A percentile compares a stretch with the other conserved stretches of the same genome.
phyloP scores from a whole-genome alignment of 306 rosid genomes.

The Hylodesmum podocarpum region DNA sequence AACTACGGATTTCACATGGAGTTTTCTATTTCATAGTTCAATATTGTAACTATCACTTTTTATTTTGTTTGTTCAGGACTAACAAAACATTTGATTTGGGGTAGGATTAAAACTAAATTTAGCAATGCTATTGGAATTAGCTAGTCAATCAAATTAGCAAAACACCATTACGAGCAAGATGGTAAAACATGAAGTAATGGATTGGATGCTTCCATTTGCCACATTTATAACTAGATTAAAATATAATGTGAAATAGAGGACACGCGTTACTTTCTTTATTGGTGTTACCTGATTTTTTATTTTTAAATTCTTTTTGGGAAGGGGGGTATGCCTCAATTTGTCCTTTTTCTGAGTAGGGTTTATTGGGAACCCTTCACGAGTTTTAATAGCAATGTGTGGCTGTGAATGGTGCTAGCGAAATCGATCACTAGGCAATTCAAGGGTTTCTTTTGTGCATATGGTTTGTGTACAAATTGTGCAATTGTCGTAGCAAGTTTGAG shows the following conservation, averaged over 20 bases:
- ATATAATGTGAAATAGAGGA: neutral
- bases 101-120: neutral
- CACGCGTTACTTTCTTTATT: neutral
- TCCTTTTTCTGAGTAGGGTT: neutral
- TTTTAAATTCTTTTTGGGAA: too few species aligned
- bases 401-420: slow-evolving; percentile 5
- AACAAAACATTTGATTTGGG: neutral
- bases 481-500: slow-evolving; percentile 36
- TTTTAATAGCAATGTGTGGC: slow-evolving; percentile 1
- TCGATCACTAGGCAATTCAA: slow-evolving; percentile 17
- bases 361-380: neutral
- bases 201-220: neutral
- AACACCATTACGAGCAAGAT: neutral
- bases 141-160: neutral
- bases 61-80: neutral
- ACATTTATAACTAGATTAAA: neutral
- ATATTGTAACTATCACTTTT: neutral
- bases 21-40: neutral
- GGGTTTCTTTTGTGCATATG: neutral
- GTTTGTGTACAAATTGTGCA: slow-evolving; percentile 25
- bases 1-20: neutral
- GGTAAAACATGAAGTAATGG: neutral
- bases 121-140: neutral
- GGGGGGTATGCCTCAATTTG: neutral
- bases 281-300: neutral